phyloP scores from a whole-genome alignment of 768 basidiomycete genomes.

The Boletus rubroflammeus region DNA sequence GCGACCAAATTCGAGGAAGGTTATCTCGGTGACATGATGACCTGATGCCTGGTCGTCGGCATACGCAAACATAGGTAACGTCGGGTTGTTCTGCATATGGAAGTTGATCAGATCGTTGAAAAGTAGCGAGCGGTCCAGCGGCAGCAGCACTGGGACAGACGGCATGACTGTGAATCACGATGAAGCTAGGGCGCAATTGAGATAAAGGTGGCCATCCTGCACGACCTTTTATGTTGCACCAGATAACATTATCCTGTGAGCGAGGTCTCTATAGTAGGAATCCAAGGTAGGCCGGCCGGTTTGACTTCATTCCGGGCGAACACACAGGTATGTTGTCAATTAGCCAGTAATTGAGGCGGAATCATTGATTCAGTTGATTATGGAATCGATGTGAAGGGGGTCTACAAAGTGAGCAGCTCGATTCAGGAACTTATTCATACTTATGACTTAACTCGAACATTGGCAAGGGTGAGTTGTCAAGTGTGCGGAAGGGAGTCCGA shows the following conservation, averaged over 20 bases:
- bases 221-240: neutral
- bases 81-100: slow-evolving; percentile 11
- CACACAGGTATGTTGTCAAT: neutral
- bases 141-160: slow-evolving; percentile 8
- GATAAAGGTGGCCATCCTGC: neutral
- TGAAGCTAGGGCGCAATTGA: neutral
- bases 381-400: neutral
- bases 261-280: neutral
- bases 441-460: neutral
- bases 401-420: neutral
- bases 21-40: slow-evolving; percentile 7
- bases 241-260: neutral
- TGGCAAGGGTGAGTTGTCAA: neutral
- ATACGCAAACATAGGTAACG: slow-evolving; percentile 13
- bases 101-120: slow-evolving; percentile 20
- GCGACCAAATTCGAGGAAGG: slow-evolving; percentile 13
- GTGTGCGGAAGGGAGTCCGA: neutral
- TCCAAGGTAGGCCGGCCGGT: neutral
- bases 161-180: neutral
- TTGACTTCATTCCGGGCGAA: neutral
- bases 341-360: neutral
- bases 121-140: slow-evolving; percentile 13
- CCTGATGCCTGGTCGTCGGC: slow-evolving; percentile 9
- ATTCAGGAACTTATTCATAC: neutral
- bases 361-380: neutral